These are phyloP conservation scores for Eucalyptus pauciflora DNA, from an alignment of 345 rosid genomes.

Conservation along the genomic window DNA sequence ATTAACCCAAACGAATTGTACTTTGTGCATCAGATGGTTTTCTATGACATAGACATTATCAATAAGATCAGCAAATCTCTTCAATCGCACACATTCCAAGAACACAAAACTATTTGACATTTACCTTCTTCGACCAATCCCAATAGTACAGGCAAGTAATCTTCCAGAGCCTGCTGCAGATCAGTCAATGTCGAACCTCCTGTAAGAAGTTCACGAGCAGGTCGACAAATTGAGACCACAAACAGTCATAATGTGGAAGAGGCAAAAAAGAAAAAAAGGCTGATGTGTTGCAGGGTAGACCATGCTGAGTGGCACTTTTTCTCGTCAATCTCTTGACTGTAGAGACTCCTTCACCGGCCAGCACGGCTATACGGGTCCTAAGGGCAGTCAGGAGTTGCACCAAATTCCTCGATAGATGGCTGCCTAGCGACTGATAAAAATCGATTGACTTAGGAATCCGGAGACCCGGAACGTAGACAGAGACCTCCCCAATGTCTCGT, in stretches of 20 bases:
- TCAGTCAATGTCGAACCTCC: conserved; percentile 89
- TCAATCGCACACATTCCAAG: background rate
- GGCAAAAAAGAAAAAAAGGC: background rate
- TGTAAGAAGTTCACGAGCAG: conserved; percentile 3
- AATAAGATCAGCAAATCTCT: background rate
- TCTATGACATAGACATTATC: conserved; percentile 8
- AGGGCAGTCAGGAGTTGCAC: conserved; percentile 73
- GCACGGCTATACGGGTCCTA: conserved; percentile 87
- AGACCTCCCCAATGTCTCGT: conserved; percentile 77
- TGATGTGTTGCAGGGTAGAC: conserved; percentile 18
- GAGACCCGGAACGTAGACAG: conserved; percentile 87
- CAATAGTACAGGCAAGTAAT: conserved; percentile 89
- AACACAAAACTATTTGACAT: background rate
- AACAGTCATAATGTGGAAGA: background rate
- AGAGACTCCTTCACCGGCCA: conserved; percentile 96
- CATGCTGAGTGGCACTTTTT: conserved; percentile 89
- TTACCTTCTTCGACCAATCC: conserved; percentile 86
- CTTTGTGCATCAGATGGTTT: conserved; percentile 65
- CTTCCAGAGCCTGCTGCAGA: conserved; percentile 96
- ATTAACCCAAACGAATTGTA: conserved; percentile 81
- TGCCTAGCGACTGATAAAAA: conserved; percentile 63
- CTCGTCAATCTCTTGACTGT: conserved; percentile 81
- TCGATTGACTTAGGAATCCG: conserved; percentile 91
- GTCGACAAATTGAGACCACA: background rate
- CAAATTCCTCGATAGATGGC: conserved; percentile 55